Conservation (phyloP, 352 stramenopile genomes). For the Phytophthora hybrid region DNA sequence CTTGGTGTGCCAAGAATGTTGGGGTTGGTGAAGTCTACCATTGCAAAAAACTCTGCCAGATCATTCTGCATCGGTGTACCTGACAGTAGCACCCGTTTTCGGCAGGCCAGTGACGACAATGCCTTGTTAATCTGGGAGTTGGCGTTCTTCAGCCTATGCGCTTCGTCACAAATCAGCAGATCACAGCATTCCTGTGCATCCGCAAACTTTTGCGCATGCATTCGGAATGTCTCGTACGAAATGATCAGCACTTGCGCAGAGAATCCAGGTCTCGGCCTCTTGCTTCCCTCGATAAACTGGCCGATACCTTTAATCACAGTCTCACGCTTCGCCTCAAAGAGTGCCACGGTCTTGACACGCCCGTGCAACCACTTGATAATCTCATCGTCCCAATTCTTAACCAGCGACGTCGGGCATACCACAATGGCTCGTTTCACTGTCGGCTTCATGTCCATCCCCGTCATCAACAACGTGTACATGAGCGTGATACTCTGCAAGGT, state of each 20-base stretch:
- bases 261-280: slow-evolving; percentile 54
- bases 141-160: slow-evolving; percentile 98
- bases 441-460: slow-evolving; percentile 70
- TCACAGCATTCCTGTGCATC: slow-evolving; percentile 92
- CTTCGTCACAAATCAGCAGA: slow-evolving; percentile 98
- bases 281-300: slow-evolving; percentile 86
- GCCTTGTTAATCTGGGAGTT: slow-evolving; percentile 94
- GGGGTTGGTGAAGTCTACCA: slow-evolving; percentile 94
- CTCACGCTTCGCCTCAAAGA: slow-evolving; percentile 86
- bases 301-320: slow-evolving; percentile 86
- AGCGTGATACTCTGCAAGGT: slow-evolving; percentile 90
- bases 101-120: slow-evolving; percentile 83
- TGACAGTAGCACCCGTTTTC: slow-evolving; percentile 95
- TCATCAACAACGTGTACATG: slow-evolving; percentile 86
- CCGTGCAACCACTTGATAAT: slow-evolving; percentile 91
- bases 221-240: slow-evolving; percentile 94
- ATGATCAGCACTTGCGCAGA: slow-evolving; percentile 87
- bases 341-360: slow-evolving; percentile 81
- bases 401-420: slow-evolving; percentile 86
- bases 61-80: slow-evolving; percentile 99
- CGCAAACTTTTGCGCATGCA: slow-evolving; percentile 92
- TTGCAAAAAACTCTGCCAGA: slow-evolving; percentile 98
- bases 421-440: slow-evolving; percentile 81
- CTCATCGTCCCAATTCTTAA: slow-evolving; percentile 93
- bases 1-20: slow-evolving; percentile 82